Base-by-base conservation (phyloP, 352 stramenopile species). In the Pythium rishiriense region DNA sequence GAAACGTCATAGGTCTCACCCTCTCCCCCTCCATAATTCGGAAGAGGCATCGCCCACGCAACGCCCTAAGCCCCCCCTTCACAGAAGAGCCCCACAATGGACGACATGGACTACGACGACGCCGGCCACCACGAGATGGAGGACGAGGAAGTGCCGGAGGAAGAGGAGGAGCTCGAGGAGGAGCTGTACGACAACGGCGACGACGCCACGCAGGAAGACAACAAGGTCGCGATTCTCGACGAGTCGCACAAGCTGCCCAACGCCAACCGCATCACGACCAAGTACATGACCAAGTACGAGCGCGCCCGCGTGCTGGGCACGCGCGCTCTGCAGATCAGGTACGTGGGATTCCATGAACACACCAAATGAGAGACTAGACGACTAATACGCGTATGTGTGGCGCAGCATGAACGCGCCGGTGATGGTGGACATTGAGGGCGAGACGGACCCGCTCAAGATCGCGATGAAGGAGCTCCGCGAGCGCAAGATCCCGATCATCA, bases 221-320 rank as follows among this genome's bases (percentile, higher is more conserved):
- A 63, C 52, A 90, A 90, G 63, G 65, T 93, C 42, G 81, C 87
- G 63, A 75, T 95, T 62, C 72, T 93, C 21, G 85, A 95, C 72
- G 86, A 93, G 64, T 93, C 83, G 22, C 84, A 95, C 69, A 92
- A 91, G 58, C 78, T 92, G 68, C 84, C 87, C 17, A 96, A 96
- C 68, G 78, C 76, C 21, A 81, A 94, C 57, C 84, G 96, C 64
- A 97, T 99, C 64, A 99, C 98, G 25, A 99, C 97, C 10, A 81
- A 89, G 41, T 99, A 99, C 84, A 98, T 99, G 84, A 99, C 98
- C 51, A 99, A 99, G 85, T 99, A 99, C 80, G 97, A 99, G 76
- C 81, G 94, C 62, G 97, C 98, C 17, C 88, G 98, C 37, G 97
- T 99, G 53, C 76, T 99, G 19, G 97, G 98, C 35, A 99, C 97